These are phyloP conservation scores for Mitragyna speciosa DNA, from an alignment of 257 asterid species.

Conservation along the genomic window DNA sequence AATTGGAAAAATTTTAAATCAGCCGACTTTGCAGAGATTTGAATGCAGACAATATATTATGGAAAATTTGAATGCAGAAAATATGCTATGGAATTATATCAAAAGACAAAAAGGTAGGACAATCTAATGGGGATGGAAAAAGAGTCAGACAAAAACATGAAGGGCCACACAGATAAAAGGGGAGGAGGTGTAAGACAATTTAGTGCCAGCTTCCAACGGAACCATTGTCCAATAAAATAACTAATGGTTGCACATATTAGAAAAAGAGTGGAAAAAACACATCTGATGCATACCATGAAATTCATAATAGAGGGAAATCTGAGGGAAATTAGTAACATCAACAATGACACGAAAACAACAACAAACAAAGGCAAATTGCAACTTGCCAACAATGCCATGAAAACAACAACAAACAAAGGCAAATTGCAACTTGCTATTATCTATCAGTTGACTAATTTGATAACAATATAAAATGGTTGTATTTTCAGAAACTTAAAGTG, in stretches of 20 bases:
- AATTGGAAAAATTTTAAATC: not conserved
- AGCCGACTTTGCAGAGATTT: not conserved
- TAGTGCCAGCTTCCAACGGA: conserved; percentile 10
- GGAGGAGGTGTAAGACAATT: not conserved
- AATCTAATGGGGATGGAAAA: not conserved
- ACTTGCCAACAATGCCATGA: conserved; percentile 7
- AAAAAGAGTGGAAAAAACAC: not conserved
- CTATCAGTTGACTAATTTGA: not conserved
- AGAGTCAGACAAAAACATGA: conserved; percentile 8
- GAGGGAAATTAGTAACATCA: not conserved
- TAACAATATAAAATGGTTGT: not conserved
- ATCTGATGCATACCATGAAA: not conserved
- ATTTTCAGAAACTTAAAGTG: not conserved
- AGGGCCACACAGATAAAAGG: not conserved
- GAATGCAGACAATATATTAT: not conserved
- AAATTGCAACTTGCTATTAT: not conserved
- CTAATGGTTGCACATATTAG: not conserved
- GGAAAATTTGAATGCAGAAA: not conserved
- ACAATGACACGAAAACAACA: conserved; percentile 9
- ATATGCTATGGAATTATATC: not conserved
- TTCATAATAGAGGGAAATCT: not conserved
- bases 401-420: not conserved
- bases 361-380: not conserved
- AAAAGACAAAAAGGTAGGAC: not conserved
- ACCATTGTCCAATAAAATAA: conserved; percentile 6